Percentiles rank a stretch among this genome's conserved stretches.
These are phyloP conservation scores for Knoxia roxburghii DNA, from an alignment of 257 asterid species.

Conservation along the genomic window DNA sequence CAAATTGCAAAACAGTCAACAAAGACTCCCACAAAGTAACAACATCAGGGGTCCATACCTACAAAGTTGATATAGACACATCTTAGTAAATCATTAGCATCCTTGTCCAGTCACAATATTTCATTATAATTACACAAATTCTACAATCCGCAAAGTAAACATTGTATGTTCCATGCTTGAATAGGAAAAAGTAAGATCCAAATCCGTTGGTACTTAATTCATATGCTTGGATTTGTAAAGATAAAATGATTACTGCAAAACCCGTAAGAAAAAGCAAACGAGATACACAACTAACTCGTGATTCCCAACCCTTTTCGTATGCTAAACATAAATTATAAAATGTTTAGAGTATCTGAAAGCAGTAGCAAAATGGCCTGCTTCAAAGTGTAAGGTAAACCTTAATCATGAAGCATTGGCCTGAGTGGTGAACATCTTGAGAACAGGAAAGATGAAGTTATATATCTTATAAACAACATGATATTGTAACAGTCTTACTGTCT, in stretches of 20 bases:
- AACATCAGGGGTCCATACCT: conserved; percentile 88
- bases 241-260: not conserved
- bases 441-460: not conserved
- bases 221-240: not conserved
- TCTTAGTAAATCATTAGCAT: not conserved
- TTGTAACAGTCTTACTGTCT: not conserved
- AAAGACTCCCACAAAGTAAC: conserved; percentile 84
- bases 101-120: not conserved
- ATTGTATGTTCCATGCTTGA: too few relatives aligned
- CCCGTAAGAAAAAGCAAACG: not conserved
- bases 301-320: not conserved
- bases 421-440: not conserved
- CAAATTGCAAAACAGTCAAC: conserved; percentile 83
- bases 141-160: not conserved
- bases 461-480: not conserved
- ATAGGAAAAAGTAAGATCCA: not conserved
- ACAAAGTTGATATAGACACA: conserved; percentile 18
- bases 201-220: not conserved
- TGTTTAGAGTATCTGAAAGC: not conserved
- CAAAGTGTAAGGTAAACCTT: too few relatives aligned
- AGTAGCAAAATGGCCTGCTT: too few relatives aligned
- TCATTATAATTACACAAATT: not conserved
- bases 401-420: not conserved
- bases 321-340: not conserved
- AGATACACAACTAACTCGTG: not conserved